A percentile compares a stretch with the other conserved stretches of the same genome.
phyloP scores from a whole-genome alignment of 139 green algal genomes.

The Closterium sp. region DNA sequence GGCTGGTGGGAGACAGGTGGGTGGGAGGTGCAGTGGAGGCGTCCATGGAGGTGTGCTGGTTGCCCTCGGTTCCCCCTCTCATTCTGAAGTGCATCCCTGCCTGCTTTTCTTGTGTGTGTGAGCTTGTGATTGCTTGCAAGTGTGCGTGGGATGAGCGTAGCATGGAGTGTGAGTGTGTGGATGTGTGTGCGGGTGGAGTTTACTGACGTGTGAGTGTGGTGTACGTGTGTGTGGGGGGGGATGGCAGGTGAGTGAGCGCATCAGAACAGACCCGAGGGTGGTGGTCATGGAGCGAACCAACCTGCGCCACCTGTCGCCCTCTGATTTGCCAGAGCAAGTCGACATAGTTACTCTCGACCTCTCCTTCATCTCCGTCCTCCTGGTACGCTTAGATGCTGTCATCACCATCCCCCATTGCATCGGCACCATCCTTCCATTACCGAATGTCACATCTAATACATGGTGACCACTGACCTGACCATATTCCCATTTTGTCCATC shows the following conservation, averaged over 20 bases:
- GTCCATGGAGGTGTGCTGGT: too few species aligned
- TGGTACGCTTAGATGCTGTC: slow-evolving; percentile 9
- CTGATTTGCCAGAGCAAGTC: slow-evolving; percentile 56
- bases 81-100: neutral
- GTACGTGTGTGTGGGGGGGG: neutral
- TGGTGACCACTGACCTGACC: too few species aligned
- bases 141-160: neutral
- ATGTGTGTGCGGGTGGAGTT: neutral
- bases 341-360: slow-evolving; percentile 91
- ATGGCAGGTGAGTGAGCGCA: slow-evolving; percentile 77
- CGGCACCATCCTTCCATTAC: too few species aligned
- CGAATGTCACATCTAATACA: too few species aligned
- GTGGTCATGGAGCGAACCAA: slow-evolving; percentile 92
- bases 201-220: neutral
- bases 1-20: too few species aligned
- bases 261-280: slow-evolving; percentile 75
- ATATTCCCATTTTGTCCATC: too few species aligned
- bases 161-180: neutral
- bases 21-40: too few species aligned
- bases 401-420: neutral
- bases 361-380: slow-evolving; percentile 90
- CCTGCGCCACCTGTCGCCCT: slow-evolving; percentile 71
- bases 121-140: too few species aligned
- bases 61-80: too few species aligned
- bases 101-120: too few species aligned